Conservation (phyloP, 78 protist species). For the Trichosphaerium sp. region DNA sequence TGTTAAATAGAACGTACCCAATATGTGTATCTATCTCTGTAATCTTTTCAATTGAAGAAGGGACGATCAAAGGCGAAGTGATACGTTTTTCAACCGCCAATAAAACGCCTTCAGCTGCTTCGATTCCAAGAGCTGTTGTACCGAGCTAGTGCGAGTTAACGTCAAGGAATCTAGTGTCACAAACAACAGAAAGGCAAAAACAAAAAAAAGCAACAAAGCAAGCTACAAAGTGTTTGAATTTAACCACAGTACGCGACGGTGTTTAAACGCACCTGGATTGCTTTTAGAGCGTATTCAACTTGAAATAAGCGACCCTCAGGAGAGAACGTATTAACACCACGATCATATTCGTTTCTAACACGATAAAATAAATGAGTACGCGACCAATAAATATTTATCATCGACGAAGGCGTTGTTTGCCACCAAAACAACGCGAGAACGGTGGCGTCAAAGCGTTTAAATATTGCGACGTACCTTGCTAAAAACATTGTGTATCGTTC, state of each 20-base stretch:
- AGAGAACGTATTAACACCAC: slow-evolving; percentile 98
- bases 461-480: no score
- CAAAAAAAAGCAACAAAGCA: slow-evolving; percentile 1
- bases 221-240: neutral
- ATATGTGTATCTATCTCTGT: slow-evolving; percentile 56
- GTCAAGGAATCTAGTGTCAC: neutral
- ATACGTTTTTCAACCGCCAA: slow-evolving; percentile 95
- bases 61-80: slow-evolving; percentile 86
- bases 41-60: slow-evolving; percentile 72
- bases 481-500: no score
- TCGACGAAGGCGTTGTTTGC: no score
- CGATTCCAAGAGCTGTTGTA: slow-evolving; percentile 88
- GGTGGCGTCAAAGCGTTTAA: no score
- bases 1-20: no score
- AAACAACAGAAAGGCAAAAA: neutral
- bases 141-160: slow-evolving; percentile 30
- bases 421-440: no score
- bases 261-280: slow-evolving; percentile 80
- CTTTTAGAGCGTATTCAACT: slow-evolving; percentile 97
- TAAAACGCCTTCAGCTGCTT: slow-evolving; percentile 92
- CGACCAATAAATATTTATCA: no score
- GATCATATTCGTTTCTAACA: slow-evolving; percentile 93
- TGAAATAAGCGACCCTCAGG: slow-evolving; percentile 99
- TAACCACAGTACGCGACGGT: no score
- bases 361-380: no score